Conservation (phyloP, 2,329 filamentous ascomycete genomes). For the Simplicillium aogashimaense region DNA sequence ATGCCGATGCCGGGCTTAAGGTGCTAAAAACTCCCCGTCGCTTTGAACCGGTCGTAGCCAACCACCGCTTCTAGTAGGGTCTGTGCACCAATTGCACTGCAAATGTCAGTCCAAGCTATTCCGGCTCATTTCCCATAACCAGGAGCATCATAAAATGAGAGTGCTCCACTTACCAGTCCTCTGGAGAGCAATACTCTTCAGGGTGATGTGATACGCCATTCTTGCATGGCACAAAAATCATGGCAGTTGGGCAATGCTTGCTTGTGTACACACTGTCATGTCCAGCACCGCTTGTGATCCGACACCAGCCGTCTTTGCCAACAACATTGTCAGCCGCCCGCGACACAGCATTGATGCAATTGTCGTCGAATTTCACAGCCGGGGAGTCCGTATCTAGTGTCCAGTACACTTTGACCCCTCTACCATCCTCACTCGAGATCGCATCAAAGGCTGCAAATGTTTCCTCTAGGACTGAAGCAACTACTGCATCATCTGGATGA, state of each 20-base stretch:
- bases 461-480: constrained; percentile 31
- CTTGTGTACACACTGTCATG: constrained; percentile 27
- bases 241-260: constrained; percentile 21
- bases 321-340: constrained; percentile 45
- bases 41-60: constrained; percentile 8
- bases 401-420: constrained; percentile 41
- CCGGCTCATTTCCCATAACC: no score
- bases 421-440: constrained; percentile 15
- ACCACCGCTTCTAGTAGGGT: constrained; percentile 12
- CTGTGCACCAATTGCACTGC: constrained; percentile 11
- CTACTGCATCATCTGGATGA: constrained; percentile 40
- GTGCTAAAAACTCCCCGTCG: background rate
- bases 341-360: constrained; percentile 56
- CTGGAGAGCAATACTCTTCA: constrained; percentile 21
- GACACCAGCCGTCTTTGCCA: constrained; percentile 26
- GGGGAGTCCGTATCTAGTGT: constrained; percentile 48
- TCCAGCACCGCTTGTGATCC: constrained; percentile 26
- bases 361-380: constrained; percentile 52
- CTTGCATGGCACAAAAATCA: constrained; percentile 27
- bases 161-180: constrained; percentile 16
- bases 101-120: no score
- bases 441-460: constrained; percentile 13
- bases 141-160: background rate
- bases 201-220: constrained; percentile 27
- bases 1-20: no score